Evolutionary conservation across 352 stramenopile genomes (phyloP).

Genomic region (Blastocystis sp.): DNA sequence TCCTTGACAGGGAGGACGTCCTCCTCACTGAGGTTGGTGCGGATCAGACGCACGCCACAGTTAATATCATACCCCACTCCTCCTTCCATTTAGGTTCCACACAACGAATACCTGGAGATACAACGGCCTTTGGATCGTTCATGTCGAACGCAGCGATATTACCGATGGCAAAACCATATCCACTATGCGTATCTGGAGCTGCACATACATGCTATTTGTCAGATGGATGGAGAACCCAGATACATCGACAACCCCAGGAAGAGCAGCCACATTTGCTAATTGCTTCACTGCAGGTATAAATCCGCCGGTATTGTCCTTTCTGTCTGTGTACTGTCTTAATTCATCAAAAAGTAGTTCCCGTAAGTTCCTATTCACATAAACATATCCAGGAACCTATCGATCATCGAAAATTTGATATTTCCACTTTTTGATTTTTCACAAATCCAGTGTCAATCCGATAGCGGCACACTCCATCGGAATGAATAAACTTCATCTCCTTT

Average conservation of each 20-base stretch:
- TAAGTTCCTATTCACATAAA: conserved; percentile 73
- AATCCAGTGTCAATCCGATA: conserved; percentile 72
- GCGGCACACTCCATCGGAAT: conserved; percentile 40
- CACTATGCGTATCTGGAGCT: conserved; percentile 73
- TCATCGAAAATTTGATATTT: not conserved
- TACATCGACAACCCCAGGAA: conserved; percentile 73
- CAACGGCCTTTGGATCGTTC: conserved; percentile 70
- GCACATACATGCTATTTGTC: conserved; percentile 22
- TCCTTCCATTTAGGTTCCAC: conserved; percentile 22
- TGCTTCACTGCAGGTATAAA: conserved; percentile 77
- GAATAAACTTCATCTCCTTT: conserved; percentile 62
- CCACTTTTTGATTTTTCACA: conserved; percentile 73
- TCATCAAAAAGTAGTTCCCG: conserved; percentile 71
- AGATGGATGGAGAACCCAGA: not conserved
- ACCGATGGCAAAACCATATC: conserved; percentile 80
- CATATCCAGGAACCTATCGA: conserved; percentile 66
- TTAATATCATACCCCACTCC: conserved; percentile 78
- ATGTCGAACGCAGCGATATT: conserved; percentile 79
- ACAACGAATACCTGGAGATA: conserved; percentile 67
- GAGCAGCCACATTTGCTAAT: conserved; percentile 75
- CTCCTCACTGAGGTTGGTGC: conserved; percentile 73
- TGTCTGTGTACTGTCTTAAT: conserved; percentile 65
- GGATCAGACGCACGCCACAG: conserved; percentile 72
- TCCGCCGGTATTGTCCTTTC: conserved; percentile 62
- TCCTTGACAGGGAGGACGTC: conserved; percentile 69